Conservation (phyloP, 2,329 filamentous ascomycete genomes). For the Claviceps monticola region DNA sequence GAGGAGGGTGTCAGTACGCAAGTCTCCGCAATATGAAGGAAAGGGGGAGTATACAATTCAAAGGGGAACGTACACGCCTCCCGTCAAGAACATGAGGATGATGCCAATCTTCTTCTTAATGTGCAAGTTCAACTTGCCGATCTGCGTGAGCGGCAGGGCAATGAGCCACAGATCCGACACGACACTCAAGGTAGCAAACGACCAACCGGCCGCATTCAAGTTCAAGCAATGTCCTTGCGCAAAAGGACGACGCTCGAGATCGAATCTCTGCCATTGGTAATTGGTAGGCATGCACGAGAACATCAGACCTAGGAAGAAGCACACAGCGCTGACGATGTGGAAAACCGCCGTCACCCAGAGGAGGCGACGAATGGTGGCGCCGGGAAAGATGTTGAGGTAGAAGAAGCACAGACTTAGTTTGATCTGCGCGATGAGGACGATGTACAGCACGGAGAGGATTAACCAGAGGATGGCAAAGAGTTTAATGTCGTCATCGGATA, state of each 20-base stretch:
- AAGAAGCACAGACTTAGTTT: slow-evolving; percentile 29
- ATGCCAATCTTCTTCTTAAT: slow-evolving; percentile 5
- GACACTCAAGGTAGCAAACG: not conserved
- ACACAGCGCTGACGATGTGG: slow-evolving; percentile 14
- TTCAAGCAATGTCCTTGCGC: not conserved
- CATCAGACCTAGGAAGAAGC: slow-evolving; percentile 19
- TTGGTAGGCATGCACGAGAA: slow-evolving; percentile 25
- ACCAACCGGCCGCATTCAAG: not conserved
- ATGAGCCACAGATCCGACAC: slow-evolving; percentile 3
- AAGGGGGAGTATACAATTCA: no score
- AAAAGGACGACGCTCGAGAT: not conserved
- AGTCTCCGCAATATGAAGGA: no score
- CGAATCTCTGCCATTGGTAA: slow-evolving; percentile 25
- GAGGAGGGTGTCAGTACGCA: not conserved
- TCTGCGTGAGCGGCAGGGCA: slow-evolving; percentile 2
- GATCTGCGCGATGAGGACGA: slow-evolving; percentile 22
- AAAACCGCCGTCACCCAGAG: slow-evolving; percentile 21
- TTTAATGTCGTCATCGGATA: slow-evolving; percentile 1
- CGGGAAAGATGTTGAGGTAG: slow-evolving; percentile 29
- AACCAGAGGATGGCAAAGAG: slow-evolving; percentile 22
- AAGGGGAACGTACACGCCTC: not conserved
- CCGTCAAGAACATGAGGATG: slow-evolving; percentile 3
- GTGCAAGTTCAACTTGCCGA: not conserved
- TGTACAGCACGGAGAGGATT: slow-evolving; percentile 23
- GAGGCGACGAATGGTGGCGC: slow-evolving; percentile 13